Base-by-base conservation (phyloP, 495 filamentous ascomycete species). In the Hypoxylon crocopeplum region DNA sequence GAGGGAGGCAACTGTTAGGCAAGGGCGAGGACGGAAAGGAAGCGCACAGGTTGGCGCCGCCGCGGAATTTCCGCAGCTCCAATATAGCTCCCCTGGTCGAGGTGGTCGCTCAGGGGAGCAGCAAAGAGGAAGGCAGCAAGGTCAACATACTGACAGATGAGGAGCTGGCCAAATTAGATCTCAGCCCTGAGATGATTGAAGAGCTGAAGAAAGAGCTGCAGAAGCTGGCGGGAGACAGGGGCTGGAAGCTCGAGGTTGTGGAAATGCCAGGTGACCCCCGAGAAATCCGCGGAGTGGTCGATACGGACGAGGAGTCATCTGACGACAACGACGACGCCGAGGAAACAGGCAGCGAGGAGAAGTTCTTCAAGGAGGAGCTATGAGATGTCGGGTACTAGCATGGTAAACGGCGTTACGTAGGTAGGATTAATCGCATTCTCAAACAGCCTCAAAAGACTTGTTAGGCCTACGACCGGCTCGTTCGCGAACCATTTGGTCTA, bases 131-230 rank as follows among this genome's bases (percentile, higher is more conserved):
- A 33, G 84, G 84, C n/a, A 84, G 82, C 30, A 74, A 82, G 63
- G 66, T 85, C 32, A 62, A 80, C 21, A 69, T 73, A 33, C 59
- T 88, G 50, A 78, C 76, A 7, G 79, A 82, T 32, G 82, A 88
- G 32, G 84, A 88, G 29, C 66, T 96, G 40, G 82, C 84, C 65
- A 84, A 87, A 62, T 73, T 89, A 55, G 83, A 88, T 16, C 73
- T 96, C n/a, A 84, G 88, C 56, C 82, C 83, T 6, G 79, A 88
- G 47, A 78, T 82, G 49, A 72, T 94, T 2, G 86, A 92, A 48
- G 75, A 79, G 50, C 73, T 92, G 52, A 81, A 78, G 63, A 79
- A 85, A 53, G 76, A 88, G 61, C 54, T 86, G 39, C 69, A 81
- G 61, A 70, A 70, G 41, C 45, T 80, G 8, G 82, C 79, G 1